A percentile compares a stretch with the other conserved stretches of the same genome.
Conservation (phyloP, 176 grass and related monocot genomes). For the Poa annua region DNA sequence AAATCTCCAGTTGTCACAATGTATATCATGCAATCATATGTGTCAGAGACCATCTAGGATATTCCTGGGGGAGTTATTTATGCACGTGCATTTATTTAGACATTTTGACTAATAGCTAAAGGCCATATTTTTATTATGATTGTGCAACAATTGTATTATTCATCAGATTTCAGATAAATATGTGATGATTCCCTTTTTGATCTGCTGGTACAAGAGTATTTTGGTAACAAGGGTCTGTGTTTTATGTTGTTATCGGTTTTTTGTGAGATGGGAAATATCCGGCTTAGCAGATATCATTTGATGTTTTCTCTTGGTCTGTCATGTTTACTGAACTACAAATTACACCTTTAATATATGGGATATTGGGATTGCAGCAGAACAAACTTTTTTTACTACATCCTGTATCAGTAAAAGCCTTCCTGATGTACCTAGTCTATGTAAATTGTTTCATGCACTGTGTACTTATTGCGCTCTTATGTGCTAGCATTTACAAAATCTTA, state of each 20-base stretch:
- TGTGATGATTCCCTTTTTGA: background rate
- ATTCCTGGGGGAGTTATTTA: constrained; percentile 16
- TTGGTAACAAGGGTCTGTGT: constrained; percentile 17
- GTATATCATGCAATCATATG: constrained; percentile 9
- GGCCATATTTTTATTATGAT: constrained; percentile 3
- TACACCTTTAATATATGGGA: background rate
- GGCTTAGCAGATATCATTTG: background rate
- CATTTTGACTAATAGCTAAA: constrained; percentile 18
- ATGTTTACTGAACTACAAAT: constrained; percentile 13
- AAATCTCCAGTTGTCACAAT: constrained; percentile 18
- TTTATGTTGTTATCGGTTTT: background rate
- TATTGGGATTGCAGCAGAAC: background rate
- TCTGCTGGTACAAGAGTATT: constrained; percentile 1
- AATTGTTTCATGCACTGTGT: constrained; percentile 17
- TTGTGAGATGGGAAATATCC: background rate
- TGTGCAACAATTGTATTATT: background rate
- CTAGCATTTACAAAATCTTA: constrained; percentile 1
- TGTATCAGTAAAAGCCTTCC: background rate
- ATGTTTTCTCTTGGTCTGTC: constrained; percentile 22
- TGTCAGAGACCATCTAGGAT: constrained; percentile 14
- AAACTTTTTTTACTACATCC: constrained; percentile 17
- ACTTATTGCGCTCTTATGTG: constrained; percentile 17
- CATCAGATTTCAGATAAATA: constrained; percentile 32
- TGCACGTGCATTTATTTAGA: constrained; percentile 16
- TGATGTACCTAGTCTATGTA: constrained; percentile 14